Evolutionary conservation across 768 basidiomycete species (phyloP).

Genomic region (Amanita muscaria): DNA sequence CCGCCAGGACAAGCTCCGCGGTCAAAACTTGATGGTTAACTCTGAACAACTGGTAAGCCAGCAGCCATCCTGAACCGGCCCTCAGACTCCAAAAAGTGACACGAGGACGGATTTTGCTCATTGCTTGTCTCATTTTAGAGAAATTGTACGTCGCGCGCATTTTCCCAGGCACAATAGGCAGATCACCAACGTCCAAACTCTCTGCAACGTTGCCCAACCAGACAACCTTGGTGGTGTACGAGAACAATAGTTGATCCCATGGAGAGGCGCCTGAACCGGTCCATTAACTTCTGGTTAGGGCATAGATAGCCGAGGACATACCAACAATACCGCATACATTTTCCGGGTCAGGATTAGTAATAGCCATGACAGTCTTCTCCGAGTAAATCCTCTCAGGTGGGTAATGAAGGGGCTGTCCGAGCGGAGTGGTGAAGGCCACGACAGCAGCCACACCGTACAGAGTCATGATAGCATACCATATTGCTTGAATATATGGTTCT

Average conservation of each 20-base stretch:
- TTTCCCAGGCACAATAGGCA: constrained; percentile 69
- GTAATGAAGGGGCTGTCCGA: constrained; percentile 69
- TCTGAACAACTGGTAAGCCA: constrained; percentile 52
- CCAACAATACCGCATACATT: constrained; percentile 67
- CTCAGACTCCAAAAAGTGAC: constrained; percentile 51
- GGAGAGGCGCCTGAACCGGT: constrained; percentile 39
- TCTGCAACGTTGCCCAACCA: constrained; percentile 69
- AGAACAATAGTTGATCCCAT: constrained; percentile 66
- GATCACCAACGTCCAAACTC: constrained; percentile 78
- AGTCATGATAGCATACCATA: constrained; percentile 47
- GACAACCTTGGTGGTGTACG: constrained; percentile 81
- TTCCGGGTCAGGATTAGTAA: constrained; percentile 54
- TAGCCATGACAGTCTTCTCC: constrained; percentile 50
- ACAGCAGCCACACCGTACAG: constrained; percentile 39
- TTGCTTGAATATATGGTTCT: constrained; percentile 16
- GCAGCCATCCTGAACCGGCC: constrained; percentile 55
- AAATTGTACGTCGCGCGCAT: constrained; percentile 66
- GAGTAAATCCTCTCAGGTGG: constrained; percentile 70
- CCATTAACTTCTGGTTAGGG: background rate
- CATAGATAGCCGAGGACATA: constrained; percentile 15
- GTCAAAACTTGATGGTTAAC: constrained; percentile 40
- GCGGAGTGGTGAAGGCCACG: constrained; percentile 45
- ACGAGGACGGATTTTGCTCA: constrained; percentile 40
- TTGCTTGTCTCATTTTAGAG: constrained; percentile 49
- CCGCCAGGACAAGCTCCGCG: constrained; percentile 41